A percentile compares a stretch with the other conserved stretches of the same genome.
phyloP scores from a whole-genome alignment of 1,284 basidiomycete genomes.

The Moniliella sp. region DNA sequence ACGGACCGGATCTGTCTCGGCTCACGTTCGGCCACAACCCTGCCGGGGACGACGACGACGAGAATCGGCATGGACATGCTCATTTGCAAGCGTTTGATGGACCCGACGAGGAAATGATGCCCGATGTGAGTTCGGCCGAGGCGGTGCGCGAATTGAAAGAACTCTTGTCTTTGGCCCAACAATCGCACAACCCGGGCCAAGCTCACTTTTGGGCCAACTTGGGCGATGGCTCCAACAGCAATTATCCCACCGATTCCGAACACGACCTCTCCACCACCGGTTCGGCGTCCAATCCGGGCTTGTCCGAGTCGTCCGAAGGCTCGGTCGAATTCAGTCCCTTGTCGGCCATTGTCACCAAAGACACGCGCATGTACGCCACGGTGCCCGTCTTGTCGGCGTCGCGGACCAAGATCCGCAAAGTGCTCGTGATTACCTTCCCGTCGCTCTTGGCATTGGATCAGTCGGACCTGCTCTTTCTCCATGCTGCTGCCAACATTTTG shows the following conservation, averaged over 20 bases:
- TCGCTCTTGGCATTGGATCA: slow-evolving; percentile 5
- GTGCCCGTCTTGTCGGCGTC: slow-evolving; percentile 7
- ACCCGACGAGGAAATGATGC: no score
- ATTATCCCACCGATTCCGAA: not conserved
- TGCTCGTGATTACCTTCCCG: slow-evolving; percentile 10
- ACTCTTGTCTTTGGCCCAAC: not conserved
- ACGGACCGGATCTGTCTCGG: no score
- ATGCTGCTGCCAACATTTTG: slow-evolving; percentile 5
- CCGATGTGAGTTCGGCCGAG: no score
- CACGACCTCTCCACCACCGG: not conserved
- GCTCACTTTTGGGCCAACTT: not conserved
- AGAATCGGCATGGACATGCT: no score
- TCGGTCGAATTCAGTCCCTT: not conserved
- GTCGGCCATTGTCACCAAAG: not conserved
- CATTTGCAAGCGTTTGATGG: no score
- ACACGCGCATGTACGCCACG: slow-evolving; percentile 4
- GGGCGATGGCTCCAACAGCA: not conserved
- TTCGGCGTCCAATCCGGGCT: not conserved
- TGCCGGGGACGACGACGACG: no score
- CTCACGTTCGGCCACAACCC: no score
- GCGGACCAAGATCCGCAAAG: slow-evolving; percentile 7
- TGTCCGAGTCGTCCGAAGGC: not conserved
- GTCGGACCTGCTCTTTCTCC: slow-evolving; percentile 11
- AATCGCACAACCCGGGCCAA: no score
- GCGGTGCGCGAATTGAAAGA: not conserved